phyloP scores from a whole-genome alignment of 176 grass and related monocot species.

The Cenchrus fungigraminus region DNA sequence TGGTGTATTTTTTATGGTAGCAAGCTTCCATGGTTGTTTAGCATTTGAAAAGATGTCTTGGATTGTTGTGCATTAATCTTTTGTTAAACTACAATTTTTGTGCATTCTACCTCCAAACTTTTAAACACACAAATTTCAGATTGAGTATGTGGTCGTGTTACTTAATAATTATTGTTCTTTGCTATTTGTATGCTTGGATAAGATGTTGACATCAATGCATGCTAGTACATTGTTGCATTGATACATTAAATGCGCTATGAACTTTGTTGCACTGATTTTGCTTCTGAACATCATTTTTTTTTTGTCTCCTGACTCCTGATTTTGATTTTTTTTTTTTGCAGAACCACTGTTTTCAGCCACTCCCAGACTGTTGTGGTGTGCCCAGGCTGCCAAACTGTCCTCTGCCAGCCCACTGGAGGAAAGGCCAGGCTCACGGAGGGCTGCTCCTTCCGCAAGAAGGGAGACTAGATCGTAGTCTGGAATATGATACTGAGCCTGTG shows the following conservation, averaged over 20 bases:
- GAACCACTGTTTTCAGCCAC: constrained; percentile 78
- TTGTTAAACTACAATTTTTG: too few species aligned
- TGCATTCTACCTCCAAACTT: too few species aligned
- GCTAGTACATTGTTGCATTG: not conserved
- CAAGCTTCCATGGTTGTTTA: too few species aligned
- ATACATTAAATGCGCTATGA: not conserved
- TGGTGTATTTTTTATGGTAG: too few species aligned
- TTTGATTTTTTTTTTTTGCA: constrained; percentile 26
- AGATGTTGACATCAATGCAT: not conserved
- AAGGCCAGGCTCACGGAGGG: constrained; percentile 76
- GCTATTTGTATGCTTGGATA: too few species aligned
- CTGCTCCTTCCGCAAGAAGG: constrained; percentile 81
- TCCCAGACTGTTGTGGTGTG: constrained; percentile 79
- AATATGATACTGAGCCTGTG: not conserved
- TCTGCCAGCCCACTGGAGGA: constrained; percentile 78
- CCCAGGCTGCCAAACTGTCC: constrained; percentile 65
- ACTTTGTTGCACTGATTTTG: not conserved
- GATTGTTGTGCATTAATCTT: too few species aligned
- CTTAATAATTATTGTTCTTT: too few species aligned
- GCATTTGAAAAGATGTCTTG: too few species aligned
- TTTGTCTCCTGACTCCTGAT: not conserved
- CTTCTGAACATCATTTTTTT: not conserved
- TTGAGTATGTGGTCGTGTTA: too few species aligned
- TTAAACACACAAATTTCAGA: too few species aligned
- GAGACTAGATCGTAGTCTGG: constrained; percentile 35